A percentile compares a stretch with the other conserved stretches of the same genome.
Conservation (phyloP, 441 rosid species). For the Gossypium lobatum region DNA sequence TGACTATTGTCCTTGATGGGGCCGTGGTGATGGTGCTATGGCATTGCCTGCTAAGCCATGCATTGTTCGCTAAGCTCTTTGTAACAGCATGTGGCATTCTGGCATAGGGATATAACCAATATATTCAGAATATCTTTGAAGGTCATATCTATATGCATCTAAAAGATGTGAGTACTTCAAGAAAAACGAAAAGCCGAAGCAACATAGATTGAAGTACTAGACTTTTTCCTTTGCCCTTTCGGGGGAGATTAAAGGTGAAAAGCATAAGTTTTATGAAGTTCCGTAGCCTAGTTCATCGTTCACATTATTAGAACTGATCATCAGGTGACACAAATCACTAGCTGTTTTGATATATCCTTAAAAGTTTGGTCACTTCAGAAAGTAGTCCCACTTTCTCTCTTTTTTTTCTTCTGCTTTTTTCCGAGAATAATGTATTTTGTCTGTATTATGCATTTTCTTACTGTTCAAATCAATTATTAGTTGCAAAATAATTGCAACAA, state of each 20-base stretch:
- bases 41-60: too few species aligned
- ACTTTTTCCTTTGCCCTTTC: neutral
- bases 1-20: too few species aligned
- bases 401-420: neutral
- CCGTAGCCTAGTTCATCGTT: neutral
- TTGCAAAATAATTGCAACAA: neutral
- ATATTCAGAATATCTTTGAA: neutral
- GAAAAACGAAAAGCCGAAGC: neutral
- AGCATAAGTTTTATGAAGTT: neutral
- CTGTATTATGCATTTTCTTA: neutral
- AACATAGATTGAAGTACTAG: neutral
- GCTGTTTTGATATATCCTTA: constrained; percentile 5
- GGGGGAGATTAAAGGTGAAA: neutral
- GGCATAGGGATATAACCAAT: too few species aligned
- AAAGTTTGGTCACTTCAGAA: constrained; percentile 20
- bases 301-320: neutral
- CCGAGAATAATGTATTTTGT: neutral
- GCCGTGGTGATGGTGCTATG: too few species aligned
- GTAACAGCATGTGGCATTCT: too few species aligned
- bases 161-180: neutral
- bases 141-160: neutral
- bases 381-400: neutral
- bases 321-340: neutral
- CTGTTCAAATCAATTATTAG: constrained; percentile 4
- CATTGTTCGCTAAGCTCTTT: too few species aligned